Evolutionary conservation across 441 rosid species (phyloP).

Genomic region (Biscutella laevigata): DNA sequence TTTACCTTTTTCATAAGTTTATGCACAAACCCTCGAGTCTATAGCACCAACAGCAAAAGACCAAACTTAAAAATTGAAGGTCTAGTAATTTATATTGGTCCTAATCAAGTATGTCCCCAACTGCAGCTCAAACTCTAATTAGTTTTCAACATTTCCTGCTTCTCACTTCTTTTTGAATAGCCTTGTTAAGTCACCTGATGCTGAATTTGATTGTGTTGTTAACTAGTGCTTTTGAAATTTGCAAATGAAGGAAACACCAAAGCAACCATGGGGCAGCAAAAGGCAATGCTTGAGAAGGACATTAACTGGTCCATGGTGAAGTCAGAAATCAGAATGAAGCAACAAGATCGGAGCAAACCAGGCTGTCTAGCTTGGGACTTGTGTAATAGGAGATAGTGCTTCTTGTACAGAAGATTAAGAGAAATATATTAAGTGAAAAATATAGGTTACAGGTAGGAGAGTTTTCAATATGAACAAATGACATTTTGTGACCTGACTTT

Average conservation of each 20-base stretch:
- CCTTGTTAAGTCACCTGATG: background rate
- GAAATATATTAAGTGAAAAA: conserved; percentile 14
- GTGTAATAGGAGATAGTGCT: conserved; percentile 23
- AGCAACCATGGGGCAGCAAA: conserved; percentile 36
- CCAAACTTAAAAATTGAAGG: no score
- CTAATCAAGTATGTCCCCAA: background rate
- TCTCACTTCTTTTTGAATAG: background rate
- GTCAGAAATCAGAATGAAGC: conserved; percentile 10
- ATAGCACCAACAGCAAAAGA: background rate
- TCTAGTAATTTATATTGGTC: background rate
- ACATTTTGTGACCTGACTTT: conserved; percentile 12
- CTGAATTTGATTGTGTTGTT: background rate
- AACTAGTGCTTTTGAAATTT: background rate
- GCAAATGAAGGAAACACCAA: conserved; percentile 38
- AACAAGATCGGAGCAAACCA: conserved; percentile 12
- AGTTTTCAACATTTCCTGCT: background rate
- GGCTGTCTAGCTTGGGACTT: conserved; percentile 9
- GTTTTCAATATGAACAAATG: conserved; percentile 14
- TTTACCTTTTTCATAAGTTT: background rate
- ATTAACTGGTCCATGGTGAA: conserved; percentile 59
- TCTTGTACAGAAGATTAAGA: conserved; percentile 22
- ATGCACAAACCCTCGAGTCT: background rate
- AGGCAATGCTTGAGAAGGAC: conserved; percentile 61
- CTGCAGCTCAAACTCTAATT: background rate
- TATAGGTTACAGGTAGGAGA: conserved; percentile 23